phyloP scores from a whole-genome alignment of 1,139 yeast genomes.

The Pichia sp. region DNA sequence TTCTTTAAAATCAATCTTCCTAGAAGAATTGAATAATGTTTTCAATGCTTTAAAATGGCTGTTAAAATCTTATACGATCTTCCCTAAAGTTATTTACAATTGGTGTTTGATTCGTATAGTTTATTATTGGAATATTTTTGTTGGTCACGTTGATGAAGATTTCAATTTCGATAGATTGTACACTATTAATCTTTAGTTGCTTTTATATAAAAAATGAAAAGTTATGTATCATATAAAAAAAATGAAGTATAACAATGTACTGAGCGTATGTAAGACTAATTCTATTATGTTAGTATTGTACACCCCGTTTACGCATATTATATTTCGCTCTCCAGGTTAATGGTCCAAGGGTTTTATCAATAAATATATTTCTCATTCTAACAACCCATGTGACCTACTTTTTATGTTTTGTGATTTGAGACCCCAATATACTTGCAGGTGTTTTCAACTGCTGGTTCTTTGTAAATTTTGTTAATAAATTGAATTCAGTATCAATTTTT shows the following conservation, averaged over 20 bases:
- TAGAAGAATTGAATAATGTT: constrained; percentile 50
- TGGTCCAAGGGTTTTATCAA: too few relatives aligned
- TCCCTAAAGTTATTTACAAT: constrained; percentile 59
- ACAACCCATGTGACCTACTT: too few relatives aligned
- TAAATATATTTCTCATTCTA: too few relatives aligned
- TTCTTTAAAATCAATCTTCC: constrained; percentile 31
- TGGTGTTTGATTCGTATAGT: constrained; percentile 42
- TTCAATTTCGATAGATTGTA: constrained; percentile 26
- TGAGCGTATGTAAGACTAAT: background rate
- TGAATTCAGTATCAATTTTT: too few relatives aligned
- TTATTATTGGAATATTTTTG: constrained; percentile 65
- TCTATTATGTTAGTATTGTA: too few relatives aligned
- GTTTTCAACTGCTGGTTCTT: too few relatives aligned
- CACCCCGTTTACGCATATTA: too few relatives aligned
- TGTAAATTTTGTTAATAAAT: too few relatives aligned
- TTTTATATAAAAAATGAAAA: background rate
- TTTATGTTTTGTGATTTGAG: too few relatives aligned
- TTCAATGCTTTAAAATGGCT: constrained; percentile 62
- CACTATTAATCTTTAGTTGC: constrained; percentile 11
- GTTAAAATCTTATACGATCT: constrained; percentile 53
- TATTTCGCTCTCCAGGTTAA: too few relatives aligned
- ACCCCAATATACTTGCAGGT: too few relatives aligned
- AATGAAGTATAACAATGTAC: background rate
- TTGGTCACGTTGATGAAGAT: constrained; percentile 41
- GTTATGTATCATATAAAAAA: background rate